A percentile compares a stretch with the other conserved stretches of the same genome.
phyloP scores from a whole-genome alignment of 805 yeast species.

The Yarrowia divulgata region DNA sequence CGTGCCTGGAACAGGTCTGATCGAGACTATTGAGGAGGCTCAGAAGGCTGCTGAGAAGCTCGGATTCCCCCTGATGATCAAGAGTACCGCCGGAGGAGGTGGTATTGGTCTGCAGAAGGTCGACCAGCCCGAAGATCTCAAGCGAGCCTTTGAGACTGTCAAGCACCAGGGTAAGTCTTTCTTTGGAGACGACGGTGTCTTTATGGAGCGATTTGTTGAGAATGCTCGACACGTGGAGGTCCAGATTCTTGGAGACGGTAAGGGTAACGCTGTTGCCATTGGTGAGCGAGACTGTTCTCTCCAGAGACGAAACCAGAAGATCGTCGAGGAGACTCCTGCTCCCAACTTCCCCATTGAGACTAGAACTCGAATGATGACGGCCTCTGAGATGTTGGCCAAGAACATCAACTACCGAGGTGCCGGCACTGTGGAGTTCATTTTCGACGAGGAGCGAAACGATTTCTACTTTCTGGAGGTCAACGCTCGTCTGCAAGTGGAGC shows the following conservation, averaged over 20 bases:
- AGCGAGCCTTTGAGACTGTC: slow-evolving; percentile 85
- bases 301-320: slow-evolving; percentile 95
- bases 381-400: slow-evolving; percentile 84
- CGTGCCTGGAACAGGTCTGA: slow-evolving; percentile 95
- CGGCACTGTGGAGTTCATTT: slow-evolving; percentile 96
- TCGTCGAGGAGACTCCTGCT: slow-evolving; percentile 98
- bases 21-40: slow-evolving; percentile 76
- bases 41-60: slow-evolving; percentile 72
- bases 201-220: slow-evolving; percentile 92
- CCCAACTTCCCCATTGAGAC: slow-evolving; percentile 88
- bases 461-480: slow-evolving; percentile 96
- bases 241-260: slow-evolving; percentile 96
- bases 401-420: slow-evolving; percentile 92
- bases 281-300: slow-evolving; percentile 98
- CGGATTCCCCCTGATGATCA: slow-evolving; percentile 91
- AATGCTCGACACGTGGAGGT: slow-evolving; percentile 96
- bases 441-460: slow-evolving; percentile 83
- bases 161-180: slow-evolving; percentile 92
- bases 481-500: slow-evolving; percentile 97
- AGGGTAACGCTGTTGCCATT: slow-evolving; percentile 88
- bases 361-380: slow-evolving; percentile 73
- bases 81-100: slow-evolving; percentile 99
- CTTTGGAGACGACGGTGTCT: slow-evolving; percentile 95
- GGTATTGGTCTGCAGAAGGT: slow-evolving; percentile 97
- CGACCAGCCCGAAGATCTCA: slow-evolving; percentile 80